Evolutionary conservation across 768 basidiomycete species (phyloP).

Genomic region (Leccinum arenicola): DNA sequence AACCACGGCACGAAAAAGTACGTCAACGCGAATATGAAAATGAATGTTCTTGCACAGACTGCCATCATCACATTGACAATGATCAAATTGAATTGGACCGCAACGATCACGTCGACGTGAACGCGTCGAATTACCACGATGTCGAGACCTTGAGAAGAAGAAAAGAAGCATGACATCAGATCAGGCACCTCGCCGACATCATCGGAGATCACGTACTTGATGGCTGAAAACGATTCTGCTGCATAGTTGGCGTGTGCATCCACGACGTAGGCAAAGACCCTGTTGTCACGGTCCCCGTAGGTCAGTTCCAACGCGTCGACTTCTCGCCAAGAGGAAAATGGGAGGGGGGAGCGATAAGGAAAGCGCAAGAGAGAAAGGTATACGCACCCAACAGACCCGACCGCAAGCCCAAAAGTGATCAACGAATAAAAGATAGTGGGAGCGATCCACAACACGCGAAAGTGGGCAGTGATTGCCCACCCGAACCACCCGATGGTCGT

Average conservation of each 20-base stretch:
- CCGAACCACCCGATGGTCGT: conserved; percentile 1
- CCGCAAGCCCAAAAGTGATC: background rate
- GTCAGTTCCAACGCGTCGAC: background rate
- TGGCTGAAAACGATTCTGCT: background rate
- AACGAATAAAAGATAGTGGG: background rate
- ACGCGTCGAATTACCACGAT: background rate
- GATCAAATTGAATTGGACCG: background rate
- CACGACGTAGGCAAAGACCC: background rate
- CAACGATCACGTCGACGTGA: background rate
- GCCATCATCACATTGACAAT: background rate
- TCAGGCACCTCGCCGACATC: background rate
- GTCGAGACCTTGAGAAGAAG: background rate
- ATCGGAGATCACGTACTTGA: background rate
- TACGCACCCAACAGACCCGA: background rate
- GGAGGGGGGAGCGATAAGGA: background rate
- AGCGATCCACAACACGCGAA: background rate
- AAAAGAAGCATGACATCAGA: background rate
- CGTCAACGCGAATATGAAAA: background rate
- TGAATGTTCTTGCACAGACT: background rate
- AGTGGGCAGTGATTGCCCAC: background rate
- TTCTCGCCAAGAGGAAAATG: background rate
- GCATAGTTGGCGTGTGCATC: background rate
- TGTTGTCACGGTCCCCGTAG: background rate
- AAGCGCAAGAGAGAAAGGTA: background rate
- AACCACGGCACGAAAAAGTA: background rate